Conservation (phyloP, 805 yeast genomes). For the Sungouiella blattae region DNA sequence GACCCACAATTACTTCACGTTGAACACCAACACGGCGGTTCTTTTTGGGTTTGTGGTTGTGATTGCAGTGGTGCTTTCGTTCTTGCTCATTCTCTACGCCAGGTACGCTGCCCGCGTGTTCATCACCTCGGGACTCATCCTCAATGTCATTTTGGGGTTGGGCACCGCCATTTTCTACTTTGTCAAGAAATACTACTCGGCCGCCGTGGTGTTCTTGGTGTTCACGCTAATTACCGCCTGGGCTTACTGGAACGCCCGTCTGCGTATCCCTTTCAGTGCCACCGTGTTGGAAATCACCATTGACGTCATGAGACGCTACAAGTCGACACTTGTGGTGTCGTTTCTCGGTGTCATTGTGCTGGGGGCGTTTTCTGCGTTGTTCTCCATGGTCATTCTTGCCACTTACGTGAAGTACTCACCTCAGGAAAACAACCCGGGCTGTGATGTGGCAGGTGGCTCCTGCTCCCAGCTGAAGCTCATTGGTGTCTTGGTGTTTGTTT, state of each 20-base stretch:
- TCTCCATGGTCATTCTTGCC: slow-evolving; percentile 66
- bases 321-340: slow-evolving; percentile 63
- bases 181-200: slow-evolving; percentile 66
- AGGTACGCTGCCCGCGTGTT: slow-evolving; percentile 62
- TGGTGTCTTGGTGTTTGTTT: slow-evolving; percentile 67
- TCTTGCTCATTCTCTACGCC: slow-evolving; percentile 56
- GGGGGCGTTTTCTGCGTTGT: slow-evolving; percentile 62
- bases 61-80: slow-evolving; percentile 56
- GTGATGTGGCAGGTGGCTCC: slow-evolving; percentile 48
- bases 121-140: slow-evolving; percentile 63
- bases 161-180: slow-evolving; percentile 78
- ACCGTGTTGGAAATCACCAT: slow-evolving; percentile 67
- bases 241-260: slow-evolving; percentile 70
- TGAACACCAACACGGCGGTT: slow-evolving; percentile 73
- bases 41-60: slow-evolving; percentile 64
- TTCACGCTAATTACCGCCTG: slow-evolving; percentile 63
- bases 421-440: slow-evolving; percentile 47
- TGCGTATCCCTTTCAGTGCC: slow-evolving; percentile 71
- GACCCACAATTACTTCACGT: slow-evolving; percentile 49
- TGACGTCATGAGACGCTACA: slow-evolving; percentile 70
- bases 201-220: slow-evolving; percentile 70
- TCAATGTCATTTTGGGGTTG: slow-evolving; percentile 64
- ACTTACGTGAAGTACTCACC: slow-evolving; percentile 77
- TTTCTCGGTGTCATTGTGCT: slow-evolving; percentile 56
- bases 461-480: slow-evolving; percentile 58